These are phyloP conservation scores for Chlamydomonas asymmetrica DNA, from an alignment of 139 green algal species.

Conservation along the genomic window DNA sequence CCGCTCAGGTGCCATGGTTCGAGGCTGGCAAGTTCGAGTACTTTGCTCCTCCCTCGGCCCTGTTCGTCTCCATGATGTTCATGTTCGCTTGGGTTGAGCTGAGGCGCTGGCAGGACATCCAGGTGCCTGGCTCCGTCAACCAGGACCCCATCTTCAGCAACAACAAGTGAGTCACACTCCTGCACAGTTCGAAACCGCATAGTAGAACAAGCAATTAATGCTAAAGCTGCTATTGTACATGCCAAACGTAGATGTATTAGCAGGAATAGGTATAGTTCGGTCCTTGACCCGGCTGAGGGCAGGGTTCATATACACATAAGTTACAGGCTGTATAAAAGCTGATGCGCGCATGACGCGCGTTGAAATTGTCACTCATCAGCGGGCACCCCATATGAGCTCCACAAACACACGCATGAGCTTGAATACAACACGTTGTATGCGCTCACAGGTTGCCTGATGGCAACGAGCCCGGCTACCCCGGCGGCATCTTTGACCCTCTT, in stretches of 20 bases:
- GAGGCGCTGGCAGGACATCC: conserved; percentile 75
- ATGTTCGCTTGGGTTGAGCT: conserved; percentile 76
- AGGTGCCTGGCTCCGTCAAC: conserved; percentile 74
- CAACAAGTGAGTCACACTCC: no score
- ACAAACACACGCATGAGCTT: no score
- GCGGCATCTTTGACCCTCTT: conserved; percentile 78
- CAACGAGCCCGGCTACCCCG: conserved; percentile 65
- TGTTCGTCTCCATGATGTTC: conserved; percentile 69
- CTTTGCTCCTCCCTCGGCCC: conserved; percentile 50
- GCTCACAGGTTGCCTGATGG: conserved; percentile 43
- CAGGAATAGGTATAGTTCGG: no score
- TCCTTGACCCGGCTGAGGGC: no score
- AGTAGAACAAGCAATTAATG: not conserved
- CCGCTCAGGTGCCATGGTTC: conserved; percentile 42
- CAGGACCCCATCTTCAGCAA: conserved; percentile 65
- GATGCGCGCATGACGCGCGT: no score
- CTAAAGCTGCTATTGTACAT: no score
- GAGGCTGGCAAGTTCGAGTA: conserved; percentile 63
- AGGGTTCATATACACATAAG: no score
- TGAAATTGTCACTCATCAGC: no score
- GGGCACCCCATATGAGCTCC: conserved; percentile 60
- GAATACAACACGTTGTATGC: no score
- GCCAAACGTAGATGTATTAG: no score
- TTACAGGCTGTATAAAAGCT: no score
- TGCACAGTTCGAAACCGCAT: conserved; percentile 17